Conservation (phyloP, 2,329 filamentous ascomycete genomes). For the Diplodia scrobiculata region DNA sequence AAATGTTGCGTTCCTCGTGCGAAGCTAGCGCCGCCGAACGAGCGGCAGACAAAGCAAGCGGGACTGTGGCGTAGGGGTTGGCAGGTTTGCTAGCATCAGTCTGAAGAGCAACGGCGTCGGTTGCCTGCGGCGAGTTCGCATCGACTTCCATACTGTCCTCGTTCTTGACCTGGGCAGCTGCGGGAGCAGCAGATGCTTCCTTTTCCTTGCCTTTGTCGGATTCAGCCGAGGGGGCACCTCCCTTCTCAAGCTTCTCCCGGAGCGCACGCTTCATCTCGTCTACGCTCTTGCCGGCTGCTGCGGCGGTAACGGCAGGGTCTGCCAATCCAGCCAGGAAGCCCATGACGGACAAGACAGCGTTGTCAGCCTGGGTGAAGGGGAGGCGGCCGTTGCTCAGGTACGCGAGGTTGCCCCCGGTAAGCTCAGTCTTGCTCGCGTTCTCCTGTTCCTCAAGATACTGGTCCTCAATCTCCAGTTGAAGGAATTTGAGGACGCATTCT, state of each 20-base stretch:
- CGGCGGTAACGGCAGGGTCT: conserved; percentile 85
- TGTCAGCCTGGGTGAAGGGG: conserved; percentile 89
- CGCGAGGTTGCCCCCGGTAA: conserved; percentile 52
- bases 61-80: conserved; percentile 68
- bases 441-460: conserved; percentile 84
- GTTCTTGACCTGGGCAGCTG: conserved; percentile 51
- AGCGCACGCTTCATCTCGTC: conserved; percentile 81
- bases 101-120: conserved; percentile 22
- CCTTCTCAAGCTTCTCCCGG: conserved; percentile 73
- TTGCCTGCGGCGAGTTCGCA: conserved; percentile 54
- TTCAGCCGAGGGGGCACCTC: conserved; percentile 42
- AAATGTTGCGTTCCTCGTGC: conserved; percentile 96
- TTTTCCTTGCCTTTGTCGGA: conserved; percentile 60
- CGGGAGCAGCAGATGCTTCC: conserved; percentile 53
- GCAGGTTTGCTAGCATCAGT: conserved; percentile 8
- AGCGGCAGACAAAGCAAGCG: conserved; percentile 81
- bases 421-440: conserved; percentile 39
- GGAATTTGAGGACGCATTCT: conserved; percentile 94
- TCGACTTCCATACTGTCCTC: conserved; percentile 64
- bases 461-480: conserved; percentile 95
- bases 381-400: conserved; percentile 72
- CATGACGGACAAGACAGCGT: conserved; percentile 94
- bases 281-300: conserved; percentile 83
- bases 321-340: conserved; percentile 90
- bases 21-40: conserved; percentile 86